Evolutionary conservation across 805 yeast genomes (phyloP), one percentile per base, ranked within the genome.

Genomic region (Ogataea sp.): DNA sequence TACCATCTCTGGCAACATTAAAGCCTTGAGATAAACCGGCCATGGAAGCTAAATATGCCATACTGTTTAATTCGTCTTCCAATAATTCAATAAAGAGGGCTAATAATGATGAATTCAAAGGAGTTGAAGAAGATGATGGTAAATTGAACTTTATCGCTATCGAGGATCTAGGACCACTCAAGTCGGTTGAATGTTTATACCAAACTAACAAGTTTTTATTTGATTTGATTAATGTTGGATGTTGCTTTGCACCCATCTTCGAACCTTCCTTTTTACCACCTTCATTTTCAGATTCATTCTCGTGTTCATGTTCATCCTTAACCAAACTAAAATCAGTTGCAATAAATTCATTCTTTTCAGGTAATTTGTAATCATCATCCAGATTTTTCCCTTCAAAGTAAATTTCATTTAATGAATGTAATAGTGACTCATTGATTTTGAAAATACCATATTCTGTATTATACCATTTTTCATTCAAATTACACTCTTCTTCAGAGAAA

Each of bases 141-240:
- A 78, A 62, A 44, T 78, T 80, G 46, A 90, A 68, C 31, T 73
- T 67, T 39, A 86, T 56, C 30, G 75, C 73, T 24, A 88, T 74
- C 36, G 75, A 68, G 1, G 93, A 93, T 62, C 89, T 84, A 37
- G 97, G 98, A 15, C 85, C 83, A 67, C 83, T 77, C 55, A 90
- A 84, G 37, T 80, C 77, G 48, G 90, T 96, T 62, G 90, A 96
- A 50, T 82, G 82, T 57, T 90, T 90, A 58, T 68, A 85, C 97
- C 97, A 90, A 28, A 85, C 63, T 49, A 78, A 80, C 29, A 69
- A 59, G 36, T 67, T 67, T 13, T 70, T 60, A 34, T 70, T 67
- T 34, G 72, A 67, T 42, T 71, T 61, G 40, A 93, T 61, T 31
- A 87, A 64, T 28, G 65, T 65, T 1, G 97, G 96, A 43, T 73